Percentiles rank a stretch among this genome's conserved stretches.
phyloP scores from a whole-genome alignment of 768 basidiomycete species.

The Amanita rubescens region DNA sequence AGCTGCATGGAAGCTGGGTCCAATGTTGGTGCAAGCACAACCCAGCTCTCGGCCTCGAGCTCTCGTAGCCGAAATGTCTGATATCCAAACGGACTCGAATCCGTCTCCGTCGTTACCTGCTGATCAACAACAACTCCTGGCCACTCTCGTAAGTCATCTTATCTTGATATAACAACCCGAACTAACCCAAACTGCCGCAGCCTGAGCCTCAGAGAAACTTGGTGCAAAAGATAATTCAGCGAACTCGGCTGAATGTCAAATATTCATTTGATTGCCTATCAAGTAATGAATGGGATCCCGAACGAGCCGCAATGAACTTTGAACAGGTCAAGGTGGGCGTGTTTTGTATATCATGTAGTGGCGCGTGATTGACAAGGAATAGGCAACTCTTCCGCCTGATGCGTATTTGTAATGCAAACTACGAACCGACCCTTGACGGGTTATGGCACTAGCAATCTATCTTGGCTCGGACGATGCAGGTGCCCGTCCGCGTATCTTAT shows the following conservation, averaged over 20 bases:
- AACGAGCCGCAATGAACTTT: slow-evolving; percentile 77
- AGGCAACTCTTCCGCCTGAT: neutral
- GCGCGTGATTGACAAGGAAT: neutral
- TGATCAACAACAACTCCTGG: slow-evolving; percentile 44
- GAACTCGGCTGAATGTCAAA: slow-evolving; percentile 72
- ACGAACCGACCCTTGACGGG: neutral
- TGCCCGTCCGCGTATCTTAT: slow-evolving; percentile 1
- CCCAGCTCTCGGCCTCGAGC: slow-evolving; percentile 13
- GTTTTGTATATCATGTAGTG: neutral
- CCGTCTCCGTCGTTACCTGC: slow-evolving; percentile 24
- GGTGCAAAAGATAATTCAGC: slow-evolving; percentile 61
- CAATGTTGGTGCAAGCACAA: slow-evolving; percentile 61
- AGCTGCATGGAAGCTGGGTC: slow-evolving; percentile 72
- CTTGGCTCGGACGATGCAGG: neutral
- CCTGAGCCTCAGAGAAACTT: slow-evolving; percentile 63
- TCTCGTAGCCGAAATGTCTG: slow-evolving; percentile 20
- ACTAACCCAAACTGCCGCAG: slow-evolving; percentile 26
- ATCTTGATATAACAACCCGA: slow-evolving; percentile 10
- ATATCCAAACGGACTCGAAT: slow-evolving; percentile 16
- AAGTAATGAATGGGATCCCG: slow-evolving; percentile 80
- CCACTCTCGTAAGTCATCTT: slow-evolving; percentile 45
- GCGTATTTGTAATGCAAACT: neutral
- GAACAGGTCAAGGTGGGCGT: slow-evolving; percentile 73
- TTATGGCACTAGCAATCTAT: neutral
- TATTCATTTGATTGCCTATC: slow-evolving; percentile 82